phyloP scores from a whole-genome alignment of 2,329 filamentous ascomycete genomes.

The Fusarium lateritium region DNA sequence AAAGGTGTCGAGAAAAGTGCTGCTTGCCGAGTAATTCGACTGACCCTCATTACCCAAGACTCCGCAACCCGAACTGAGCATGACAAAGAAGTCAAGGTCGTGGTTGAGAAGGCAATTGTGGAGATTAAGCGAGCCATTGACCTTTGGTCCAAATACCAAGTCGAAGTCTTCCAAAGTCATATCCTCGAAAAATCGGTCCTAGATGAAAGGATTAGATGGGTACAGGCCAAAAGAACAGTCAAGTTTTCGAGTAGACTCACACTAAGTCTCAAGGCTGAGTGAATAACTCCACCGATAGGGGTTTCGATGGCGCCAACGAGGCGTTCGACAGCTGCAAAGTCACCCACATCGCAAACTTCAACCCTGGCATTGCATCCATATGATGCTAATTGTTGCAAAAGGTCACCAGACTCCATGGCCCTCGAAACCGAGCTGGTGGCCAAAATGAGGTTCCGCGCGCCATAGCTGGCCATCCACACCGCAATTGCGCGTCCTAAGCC shows the following conservation, averaged over 20 bases:
- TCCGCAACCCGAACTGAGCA: constrained; percentile 45
- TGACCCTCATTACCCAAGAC: constrained; percentile 43
- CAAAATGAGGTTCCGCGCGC: constrained; percentile 40
- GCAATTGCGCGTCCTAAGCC: constrained; percentile 44
- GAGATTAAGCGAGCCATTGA: constrained; percentile 44
- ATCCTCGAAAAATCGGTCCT: constrained; percentile 44
- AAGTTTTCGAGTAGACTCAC: constrained; percentile 27
- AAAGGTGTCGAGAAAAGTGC: constrained; percentile 45
- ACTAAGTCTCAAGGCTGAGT: constrained; percentile 44
- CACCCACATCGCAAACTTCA: constrained; percentile 42
- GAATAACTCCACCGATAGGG: constrained; percentile 42
- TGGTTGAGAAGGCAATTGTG: constrained; percentile 37
- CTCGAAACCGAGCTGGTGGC: constrained; percentile 40
- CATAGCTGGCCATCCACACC: constrained; percentile 47
- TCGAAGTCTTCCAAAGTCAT: constrained; percentile 42
- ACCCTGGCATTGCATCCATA: constrained; percentile 44
- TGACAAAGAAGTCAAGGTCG: constrained; percentile 45
- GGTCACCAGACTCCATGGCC: constrained; percentile 34
- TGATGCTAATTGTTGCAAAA: constrained; percentile 42
- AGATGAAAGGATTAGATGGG: constrained; percentile 13
- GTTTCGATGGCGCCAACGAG: constrained; percentile 33
- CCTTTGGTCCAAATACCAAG: constrained; percentile 42
- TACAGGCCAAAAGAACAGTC: not conserved
- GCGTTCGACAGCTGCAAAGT: constrained; percentile 34
- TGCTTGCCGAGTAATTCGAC: constrained; percentile 43